Base-by-base conservation (phyloP, 2,329 filamentous ascomycete genomes). In the Cadophora luteo-olivacea region DNA sequence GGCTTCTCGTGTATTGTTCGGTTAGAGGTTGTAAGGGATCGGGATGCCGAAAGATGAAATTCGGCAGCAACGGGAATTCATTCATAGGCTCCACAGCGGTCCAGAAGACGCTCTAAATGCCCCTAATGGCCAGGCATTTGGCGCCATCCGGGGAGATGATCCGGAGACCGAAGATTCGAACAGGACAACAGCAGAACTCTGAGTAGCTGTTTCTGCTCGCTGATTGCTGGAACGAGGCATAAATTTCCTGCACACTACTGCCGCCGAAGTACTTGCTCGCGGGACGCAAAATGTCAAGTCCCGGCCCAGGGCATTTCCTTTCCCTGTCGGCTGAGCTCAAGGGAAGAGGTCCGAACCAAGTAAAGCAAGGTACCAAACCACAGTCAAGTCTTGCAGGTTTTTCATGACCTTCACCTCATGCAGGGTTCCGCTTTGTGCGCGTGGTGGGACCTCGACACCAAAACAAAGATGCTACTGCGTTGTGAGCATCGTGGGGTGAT, bases 381-480 rank as follows among this genome's bases (percentile, higher is more conserved):
- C 45, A 22, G 45, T 49, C 19, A 22, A 22, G 45, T 11, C 45
- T 49, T 49, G 19, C 45, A 49, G 45, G 19, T 22, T 49, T n/a
- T 49, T 49, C 45, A 49, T 22, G 45, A 22, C 45, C 12, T 22
- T 49, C n/a, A 49, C n/a, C 7, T 58, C 41, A 69, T 68, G 66
- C 61, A 66, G 61, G 49, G 48, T 66, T 58, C 66, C 62, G 60
- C 38, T 2, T n/a, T 58, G 45, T 67, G 61, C 66, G 55, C 48
- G 55, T 68, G 66, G 68, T 67, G 54, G 51, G 25, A 49, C 29
- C 25, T 22, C n/a, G 12, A 60, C 25, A 55, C 22, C 36, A 61
- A 24, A 52, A 33, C 51, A 55, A 58, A 29, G 22, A 25, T 22
- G 11, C 22, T 33, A 45, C 45, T 61, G 60, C 36, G 48, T 64